Conservation (phyloP, 306 rosid species). For the Canavalia gladiata region DNA sequence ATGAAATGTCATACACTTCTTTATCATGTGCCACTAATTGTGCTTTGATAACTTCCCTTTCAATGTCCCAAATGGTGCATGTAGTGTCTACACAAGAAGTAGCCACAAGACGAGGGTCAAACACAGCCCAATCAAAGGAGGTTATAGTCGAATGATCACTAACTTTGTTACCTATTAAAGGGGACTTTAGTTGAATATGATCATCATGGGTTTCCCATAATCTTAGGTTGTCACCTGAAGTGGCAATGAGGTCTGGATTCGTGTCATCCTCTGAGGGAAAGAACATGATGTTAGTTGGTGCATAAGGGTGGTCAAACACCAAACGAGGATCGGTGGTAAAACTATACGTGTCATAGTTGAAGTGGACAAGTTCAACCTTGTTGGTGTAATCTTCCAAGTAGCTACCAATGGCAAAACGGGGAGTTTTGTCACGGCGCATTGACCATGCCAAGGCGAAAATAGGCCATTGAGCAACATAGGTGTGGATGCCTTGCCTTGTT, state of each 20-base stretch:
- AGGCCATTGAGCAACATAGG: conserved; percentile 69
- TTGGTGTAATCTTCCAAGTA: conserved; percentile 69
- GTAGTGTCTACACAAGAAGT: conserved; percentile 69
- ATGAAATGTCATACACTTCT: conserved; percentile 73
- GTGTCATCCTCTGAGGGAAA: conserved; percentile 64
- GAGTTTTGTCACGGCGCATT: conserved; percentile 56
- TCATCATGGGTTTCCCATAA: conserved; percentile 73
- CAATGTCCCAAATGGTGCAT: conserved; percentile 74
- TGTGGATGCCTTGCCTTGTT: conserved; percentile 56
- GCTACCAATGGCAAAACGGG: conserved; percentile 70
- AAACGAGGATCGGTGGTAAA: conserved; percentile 62
- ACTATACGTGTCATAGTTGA: conserved; percentile 56
- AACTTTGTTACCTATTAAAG: conserved; percentile 58
- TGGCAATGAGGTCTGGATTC: conserved; percentile 69
- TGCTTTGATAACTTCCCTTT: conserved; percentile 63
- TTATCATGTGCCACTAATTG: conserved; percentile 81
- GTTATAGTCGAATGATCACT: conserved; percentile 66
- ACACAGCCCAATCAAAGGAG: conserved; percentile 67
- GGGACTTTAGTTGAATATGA: conserved; percentile 65
- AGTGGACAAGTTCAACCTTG: conserved; percentile 71
- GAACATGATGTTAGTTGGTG: conserved; percentile 80
- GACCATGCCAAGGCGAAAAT: conserved; percentile 72
- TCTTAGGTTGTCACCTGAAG: conserved; percentile 71
- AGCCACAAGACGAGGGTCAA: conserved; percentile 56
- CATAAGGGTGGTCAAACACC: conserved; percentile 67